phyloP scores from a whole-genome alignment of 306 rosid species.

The Albizia julibrissin region DNA sequence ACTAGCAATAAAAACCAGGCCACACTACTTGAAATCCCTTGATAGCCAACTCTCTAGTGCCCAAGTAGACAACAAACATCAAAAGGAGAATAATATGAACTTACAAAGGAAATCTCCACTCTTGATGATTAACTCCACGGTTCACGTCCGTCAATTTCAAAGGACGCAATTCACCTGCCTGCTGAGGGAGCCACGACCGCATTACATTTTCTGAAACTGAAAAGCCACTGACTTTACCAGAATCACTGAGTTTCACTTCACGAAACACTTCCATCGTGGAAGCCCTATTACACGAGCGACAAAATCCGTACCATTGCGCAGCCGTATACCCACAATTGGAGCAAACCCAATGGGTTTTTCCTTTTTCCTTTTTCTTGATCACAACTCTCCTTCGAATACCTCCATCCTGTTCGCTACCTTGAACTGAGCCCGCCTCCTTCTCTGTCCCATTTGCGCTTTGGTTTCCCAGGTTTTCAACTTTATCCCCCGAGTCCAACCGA shows the following conservation, averaged over 20 bases:
- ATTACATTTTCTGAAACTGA: constrained; percentile 51
- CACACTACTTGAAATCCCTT: not conserved
- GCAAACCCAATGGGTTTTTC: constrained; percentile 70
- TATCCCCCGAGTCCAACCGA: constrained; percentile 12
- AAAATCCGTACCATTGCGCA: constrained; percentile 84
- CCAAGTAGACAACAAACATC: not conserved
- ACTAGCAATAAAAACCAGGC: not conserved
- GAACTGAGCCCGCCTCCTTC: constrained; percentile 37
- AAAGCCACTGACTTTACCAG: constrained; percentile 36
- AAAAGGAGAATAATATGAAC: constrained; percentile 36
- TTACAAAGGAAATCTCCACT: constrained; percentile 81
- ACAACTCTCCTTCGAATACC: constrained; percentile 21
- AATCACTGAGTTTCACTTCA: constrained; percentile 32
- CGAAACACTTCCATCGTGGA: constrained; percentile 56
- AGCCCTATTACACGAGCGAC: constrained; percentile 47
- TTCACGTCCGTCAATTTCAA: constrained; percentile 69
- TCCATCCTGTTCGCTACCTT: not conserved
- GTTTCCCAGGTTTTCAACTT: constrained; percentile 5
- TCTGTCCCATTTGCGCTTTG: constrained; percentile 29
- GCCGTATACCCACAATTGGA: constrained; percentile 55
- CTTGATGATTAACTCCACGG: constrained; percentile 47
- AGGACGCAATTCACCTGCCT: constrained; percentile 47
- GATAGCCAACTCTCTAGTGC: not conserved
- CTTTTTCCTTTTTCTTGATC: constrained; percentile 52
- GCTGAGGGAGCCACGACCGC: constrained; percentile 65